Conservation (phyloP, 192 early-diverging fungal genomes). For the Neocallimastix lanati region DNA sequence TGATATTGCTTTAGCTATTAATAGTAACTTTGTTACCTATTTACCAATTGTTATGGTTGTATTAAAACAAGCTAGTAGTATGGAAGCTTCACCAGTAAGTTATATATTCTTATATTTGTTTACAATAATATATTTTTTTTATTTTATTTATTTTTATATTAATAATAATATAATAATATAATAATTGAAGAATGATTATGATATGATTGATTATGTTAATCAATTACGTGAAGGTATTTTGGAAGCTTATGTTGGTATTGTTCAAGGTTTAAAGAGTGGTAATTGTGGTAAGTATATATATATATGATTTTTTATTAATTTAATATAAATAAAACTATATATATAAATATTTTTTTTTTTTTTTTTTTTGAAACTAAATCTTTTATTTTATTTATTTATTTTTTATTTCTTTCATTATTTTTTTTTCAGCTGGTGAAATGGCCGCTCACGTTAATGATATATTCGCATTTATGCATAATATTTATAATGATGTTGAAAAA, state of each 20-base stretch:
- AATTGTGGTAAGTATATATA: conserved; percentile 48
- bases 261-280: conserved; percentile 70
- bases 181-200: conserved; percentile 30
- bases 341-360: too few species aligned
- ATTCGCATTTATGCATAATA: conserved; percentile 56
- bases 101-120: too few species aligned
- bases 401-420: conserved; percentile 6
- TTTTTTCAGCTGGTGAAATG: conserved; percentile 35
- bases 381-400: too few species aligned
- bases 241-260: conserved; percentile 91
- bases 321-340: too few species aligned
- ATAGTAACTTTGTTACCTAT: conserved; percentile 57
- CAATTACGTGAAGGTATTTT: conserved; percentile 71
- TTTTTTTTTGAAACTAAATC: too few species aligned
- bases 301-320: too few species aligned
- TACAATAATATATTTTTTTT: background rate
- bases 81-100: background rate
- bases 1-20: conserved; percentile 92
- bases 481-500: conserved; percentile 39
- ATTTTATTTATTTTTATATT: too few species aligned
- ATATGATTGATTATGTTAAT: conserved; percentile 74
- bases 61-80: conserved; percentile 47
- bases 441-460: conserved; percentile 42
- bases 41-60: conserved; percentile 68
- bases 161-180: too few species aligned